These are phyloP conservation scores for Ascochyta clinopodiicola DNA, from an alignment of 2,329 filamentous ascomycete genomes.

Conservation along the genomic window DNA sequence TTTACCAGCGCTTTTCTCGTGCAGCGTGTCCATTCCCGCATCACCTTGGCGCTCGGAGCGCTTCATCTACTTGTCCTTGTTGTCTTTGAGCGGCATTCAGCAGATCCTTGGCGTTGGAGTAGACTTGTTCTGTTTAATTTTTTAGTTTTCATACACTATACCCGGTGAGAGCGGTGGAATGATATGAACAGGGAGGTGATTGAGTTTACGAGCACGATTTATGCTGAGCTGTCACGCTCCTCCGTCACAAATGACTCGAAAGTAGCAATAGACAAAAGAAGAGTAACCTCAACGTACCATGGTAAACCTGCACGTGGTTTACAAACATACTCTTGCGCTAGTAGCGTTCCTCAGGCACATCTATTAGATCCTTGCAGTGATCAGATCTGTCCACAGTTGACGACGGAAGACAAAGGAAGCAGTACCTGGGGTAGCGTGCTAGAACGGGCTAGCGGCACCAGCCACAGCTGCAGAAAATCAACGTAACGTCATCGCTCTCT, in stretches of 20 bases:
- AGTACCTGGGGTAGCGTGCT: slow-evolving; percentile 16
- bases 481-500: slow-evolving; percentile 33
- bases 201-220: background rate
- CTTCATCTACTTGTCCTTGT: background rate
- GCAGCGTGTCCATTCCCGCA: background rate
- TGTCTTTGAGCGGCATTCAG: slow-evolving; percentile 14
- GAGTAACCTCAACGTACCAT: background rate
- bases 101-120: slow-evolving; percentile 5
- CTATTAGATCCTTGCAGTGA: background rate
- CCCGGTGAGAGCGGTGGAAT: slow-evolving; percentile 4
- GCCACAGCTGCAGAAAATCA: slow-evolving; percentile 27
- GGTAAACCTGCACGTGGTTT: background rate
- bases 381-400: slow-evolving; percentile 22
- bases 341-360: background rate
- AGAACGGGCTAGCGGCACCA: slow-evolving; percentile 24
- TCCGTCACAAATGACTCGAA: background rate
- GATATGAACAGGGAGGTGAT: background rate
- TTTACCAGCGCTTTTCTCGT: slow-evolving; percentile 13
- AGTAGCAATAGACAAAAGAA: slow-evolving; percentile 16
- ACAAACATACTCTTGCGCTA: background rate
- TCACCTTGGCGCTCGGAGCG: slow-evolving; percentile 2
- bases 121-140: background rate
- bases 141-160: slow-evolving; percentile 6
- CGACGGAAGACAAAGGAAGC: slow-evolving; percentile 18
- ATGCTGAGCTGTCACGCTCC: background rate